Percentiles rank a stretch among this genome's conserved stretches.
Conservation (phyloP, 306 rosid species). For the Cyamopsis tetragonoloba region DNA sequence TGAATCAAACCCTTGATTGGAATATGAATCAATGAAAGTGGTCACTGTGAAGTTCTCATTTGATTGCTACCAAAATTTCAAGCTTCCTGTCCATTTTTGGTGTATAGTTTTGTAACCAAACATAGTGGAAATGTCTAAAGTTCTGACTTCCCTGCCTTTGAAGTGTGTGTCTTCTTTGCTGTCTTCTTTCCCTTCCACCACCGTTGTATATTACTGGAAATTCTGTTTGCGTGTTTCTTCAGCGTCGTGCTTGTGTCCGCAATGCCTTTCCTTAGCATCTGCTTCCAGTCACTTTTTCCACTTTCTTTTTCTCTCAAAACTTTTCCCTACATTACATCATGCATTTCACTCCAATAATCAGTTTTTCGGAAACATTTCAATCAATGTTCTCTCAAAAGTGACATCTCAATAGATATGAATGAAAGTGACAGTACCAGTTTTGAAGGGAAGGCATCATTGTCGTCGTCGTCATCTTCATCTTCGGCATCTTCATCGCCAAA, state of each 20-base stretch:
- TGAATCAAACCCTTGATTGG: slow-evolving; percentile 18
- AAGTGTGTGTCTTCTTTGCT: slow-evolving; percentile 47
- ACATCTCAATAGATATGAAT: slow-evolving; percentile 8
- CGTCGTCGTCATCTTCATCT: slow-evolving; percentile 52
- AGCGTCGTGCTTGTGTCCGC: slow-evolving; percentile 44
- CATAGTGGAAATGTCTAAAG: slow-evolving; percentile 43
- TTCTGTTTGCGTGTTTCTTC: slow-evolving; percentile 63
- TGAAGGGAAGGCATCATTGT: slow-evolving; percentile 53
- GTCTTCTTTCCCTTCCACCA: slow-evolving; percentile 66
- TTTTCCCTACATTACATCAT: slow-evolving; percentile 57
- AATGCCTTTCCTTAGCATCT: slow-evolving; percentile 46
- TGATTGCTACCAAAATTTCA: slow-evolving; percentile 5
- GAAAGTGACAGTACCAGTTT: slow-evolving; percentile 56
- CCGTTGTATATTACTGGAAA: slow-evolving; percentile 41
- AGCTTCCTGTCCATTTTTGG: slow-evolving; percentile 6
- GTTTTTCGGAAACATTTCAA: slow-evolving; percentile 8
- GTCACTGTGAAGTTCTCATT: slow-evolving; percentile 21
- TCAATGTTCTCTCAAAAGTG: background rate
- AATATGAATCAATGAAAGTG: slow-evolving; percentile 8
- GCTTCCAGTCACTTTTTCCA: slow-evolving; percentile 57
- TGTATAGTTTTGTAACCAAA: slow-evolving; percentile 1
- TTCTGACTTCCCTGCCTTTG: slow-evolving; percentile 56
- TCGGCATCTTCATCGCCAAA: slow-evolving; percentile 55
- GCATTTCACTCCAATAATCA: background rate
- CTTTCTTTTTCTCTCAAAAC: slow-evolving; percentile 57